Base-by-base conservation (phyloP, 2,329 filamentous ascomycete genomes). In the Pyrenophora tritici-repentis region DNA sequence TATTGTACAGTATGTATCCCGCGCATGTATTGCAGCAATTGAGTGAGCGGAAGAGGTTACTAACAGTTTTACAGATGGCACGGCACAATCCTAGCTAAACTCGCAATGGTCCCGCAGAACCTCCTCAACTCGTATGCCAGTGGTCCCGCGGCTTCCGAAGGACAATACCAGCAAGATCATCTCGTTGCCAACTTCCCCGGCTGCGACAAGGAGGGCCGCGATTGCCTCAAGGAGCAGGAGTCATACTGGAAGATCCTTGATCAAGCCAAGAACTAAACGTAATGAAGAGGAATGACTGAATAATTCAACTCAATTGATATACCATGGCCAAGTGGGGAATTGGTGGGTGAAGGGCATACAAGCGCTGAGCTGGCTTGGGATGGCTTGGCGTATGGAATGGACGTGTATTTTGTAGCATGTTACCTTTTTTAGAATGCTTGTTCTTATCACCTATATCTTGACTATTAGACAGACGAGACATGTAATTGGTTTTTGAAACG, bases 41-140 rank as follows among this genome's bases (percentile, higher is more conserved):
- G 17, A 29, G 26, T 18, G 16, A 12, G 34, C 5, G 16, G 42
- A 29, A 22, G 7, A 9, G 12, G 13, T 22, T 12, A 33, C 26
- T 45, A 13, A 51, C 53, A 56, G 59, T 24, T 44, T 12, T 24
- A 0, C 18, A 93, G 96, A 79, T 99, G 94, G 95, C 94, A 99
- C 71, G 91, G 93, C 22, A 99, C 94, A 0, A 88, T 99, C 37
- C 83, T 99, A 9, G 91, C 93, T 32, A 94, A 91, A 70, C 78
- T 97, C 55, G 92, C 89, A 1, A 80, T 99, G 17, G 81, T 99
- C n/a, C 91, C 93, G 2, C 94, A 99, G 74, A 84, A 87, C 43
- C 80, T 82, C 29, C 78, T 99, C 71, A 96, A 96, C 68, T 83
- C 90, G 0, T 97, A 97, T 74, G 86, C 59, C 7, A 51, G 56